Evolutionary conservation across 1,284 basidiomycete genomes (phyloP), one percentile per base, ranked within the genome.

Genomic region (Ustanciosporium gigantosporum): DNA sequence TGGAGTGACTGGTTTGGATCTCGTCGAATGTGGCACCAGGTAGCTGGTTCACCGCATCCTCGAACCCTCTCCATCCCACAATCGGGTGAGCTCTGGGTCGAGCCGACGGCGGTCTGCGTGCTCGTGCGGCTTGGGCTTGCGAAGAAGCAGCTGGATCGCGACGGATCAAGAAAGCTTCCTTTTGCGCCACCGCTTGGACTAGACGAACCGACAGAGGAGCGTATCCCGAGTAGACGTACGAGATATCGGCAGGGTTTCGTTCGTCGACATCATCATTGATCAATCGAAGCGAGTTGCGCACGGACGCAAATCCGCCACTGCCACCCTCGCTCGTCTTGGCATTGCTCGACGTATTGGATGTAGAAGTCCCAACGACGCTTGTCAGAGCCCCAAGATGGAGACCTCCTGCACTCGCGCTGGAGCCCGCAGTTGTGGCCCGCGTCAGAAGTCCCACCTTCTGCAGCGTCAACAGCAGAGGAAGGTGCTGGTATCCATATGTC

Each of bases 201-300:
- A 98, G 83, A 11, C 95, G 86, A 6, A 96, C 80, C 70, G 88
- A 91, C 58, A 97, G 84, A 11, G 95, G 95, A 2, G 95, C 93
- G 78, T 93, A 98, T 8, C 95, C 95, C 1, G 91, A 95, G 81
- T 96, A 98, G 29, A 90, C 89, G 79, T 90, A 98, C 53, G 89
- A 87, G 72, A 97, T 89, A 78, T 99, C 95, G 73, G 89, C 89
- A 67, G 94, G 92, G 15, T 76, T 66, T 0, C 78, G 72, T 60
- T 85, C 84, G 67, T 87, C 88, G 45, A 82, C 80, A 46, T 96
- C 93, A 74, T 98, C 94, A 61, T 95, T 91, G 27, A 97, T 83
- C 19, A 98, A 84, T 21, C 90, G 85, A n/a, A 98, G 82, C 0
- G 87, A 85, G 79, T 91, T 93, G 41, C 92, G 86, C 17, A 93